Evolutionary conservation across 2,329 filamentous ascomycete species (phyloP).

Genomic region (Alternaria rosae): DNA sequence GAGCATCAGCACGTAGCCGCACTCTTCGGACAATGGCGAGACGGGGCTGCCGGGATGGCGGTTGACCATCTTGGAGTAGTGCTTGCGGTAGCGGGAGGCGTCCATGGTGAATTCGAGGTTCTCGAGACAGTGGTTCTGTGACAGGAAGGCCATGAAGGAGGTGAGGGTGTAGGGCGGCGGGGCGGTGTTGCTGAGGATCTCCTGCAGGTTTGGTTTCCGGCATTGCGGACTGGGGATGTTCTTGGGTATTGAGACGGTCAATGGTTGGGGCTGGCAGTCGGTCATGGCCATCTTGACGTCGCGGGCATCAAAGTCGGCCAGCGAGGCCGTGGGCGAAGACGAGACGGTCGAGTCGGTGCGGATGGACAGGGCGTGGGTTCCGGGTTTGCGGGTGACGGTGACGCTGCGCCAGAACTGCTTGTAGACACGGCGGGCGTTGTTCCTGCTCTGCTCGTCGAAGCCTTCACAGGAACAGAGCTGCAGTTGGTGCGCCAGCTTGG

Average conservation of each 20-base stretch:
- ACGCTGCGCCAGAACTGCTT: constrained; percentile 50
- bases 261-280: constrained; percentile 53
- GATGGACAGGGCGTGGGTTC: constrained; percentile 39
- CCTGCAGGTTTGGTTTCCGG: constrained; percentile 76
- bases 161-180: constrained; percentile 87
- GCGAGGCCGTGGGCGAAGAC: constrained; percentile 44
- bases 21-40: constrained; percentile 63
- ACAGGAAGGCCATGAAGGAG: constrained; percentile 95
- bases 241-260: constrained; percentile 60
- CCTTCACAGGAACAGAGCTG: constrained; percentile 45
- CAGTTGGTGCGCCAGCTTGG: constrained; percentile 51
- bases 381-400: constrained; percentile 46
- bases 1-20: constrained; percentile 75
- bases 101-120: constrained; percentile 97
- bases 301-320: constrained; percentile 51
- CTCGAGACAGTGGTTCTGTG: constrained; percentile 95
- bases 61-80: constrained; percentile 67
- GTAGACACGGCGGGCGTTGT: constrained; percentile 45
- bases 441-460: constrained; percentile 43
- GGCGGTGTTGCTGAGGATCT: constrained; percentile 87
- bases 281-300: constrained; percentile 59
- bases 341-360: constrained; percentile 43
- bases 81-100: constrained; percentile 80
- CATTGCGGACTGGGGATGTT: constrained; percentile 58
- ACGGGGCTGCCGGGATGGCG: constrained; percentile 56